These are phyloP conservation scores for Tylopilus vinaceipallidus DNA, from an alignment of 768 basidiomycete genomes.

Conservation along the genomic window DNA sequence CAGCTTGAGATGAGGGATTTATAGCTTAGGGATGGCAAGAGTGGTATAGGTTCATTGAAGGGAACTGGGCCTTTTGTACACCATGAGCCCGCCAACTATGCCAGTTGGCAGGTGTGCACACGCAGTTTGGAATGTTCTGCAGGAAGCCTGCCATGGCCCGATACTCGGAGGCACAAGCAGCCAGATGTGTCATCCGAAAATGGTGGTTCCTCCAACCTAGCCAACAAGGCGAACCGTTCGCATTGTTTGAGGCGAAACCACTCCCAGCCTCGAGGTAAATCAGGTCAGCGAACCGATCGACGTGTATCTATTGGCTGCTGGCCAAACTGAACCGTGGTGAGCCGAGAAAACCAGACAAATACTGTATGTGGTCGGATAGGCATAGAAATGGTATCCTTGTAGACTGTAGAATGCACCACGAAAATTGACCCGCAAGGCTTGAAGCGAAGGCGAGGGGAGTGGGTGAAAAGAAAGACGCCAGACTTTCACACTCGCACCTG, in stretches of 20 bases:
- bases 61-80: not conserved
- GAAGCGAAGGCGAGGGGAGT: not conserved
- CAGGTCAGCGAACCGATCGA: not conserved
- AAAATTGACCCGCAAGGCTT: not conserved
- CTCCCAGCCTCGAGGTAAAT: not conserved
- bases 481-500: not conserved
- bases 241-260: not conserved
- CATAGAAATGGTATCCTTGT: not conserved
- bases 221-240: not conserved
- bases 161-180: not conserved
- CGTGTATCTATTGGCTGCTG: not conserved
- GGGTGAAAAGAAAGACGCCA: not conserved
- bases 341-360: not conserved
- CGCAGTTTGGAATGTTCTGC: not conserved
- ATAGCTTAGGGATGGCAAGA: too few relatives aligned
- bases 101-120: not conserved
- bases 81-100: slow-evolving; percentile 7
- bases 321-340: not conserved
- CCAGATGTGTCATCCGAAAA: not conserved
- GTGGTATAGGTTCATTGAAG: not conserved
- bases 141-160: not conserved
- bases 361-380: not conserved
- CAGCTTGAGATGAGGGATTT: too few relatives aligned
- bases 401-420: not conserved
- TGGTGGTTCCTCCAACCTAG: not conserved